Evolutionary conservation across 1,139 yeast genomes (phyloP).

Genomic region (Geotrichum carabidarum): DNA sequence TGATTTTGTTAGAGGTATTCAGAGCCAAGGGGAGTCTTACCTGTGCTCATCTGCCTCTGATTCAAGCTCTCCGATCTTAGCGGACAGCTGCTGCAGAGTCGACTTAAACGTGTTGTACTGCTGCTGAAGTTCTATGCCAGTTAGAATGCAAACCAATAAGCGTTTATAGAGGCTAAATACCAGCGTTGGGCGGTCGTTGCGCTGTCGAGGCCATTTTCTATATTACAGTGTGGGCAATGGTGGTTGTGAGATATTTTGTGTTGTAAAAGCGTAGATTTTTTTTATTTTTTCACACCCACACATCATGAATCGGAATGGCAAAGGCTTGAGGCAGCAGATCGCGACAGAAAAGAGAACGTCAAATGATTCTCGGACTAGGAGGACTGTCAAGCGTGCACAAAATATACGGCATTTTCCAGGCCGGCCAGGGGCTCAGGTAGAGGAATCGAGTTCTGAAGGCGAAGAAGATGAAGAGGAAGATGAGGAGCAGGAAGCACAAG

Average conservation of each 20-base stretch:
- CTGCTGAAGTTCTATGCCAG: constrained; percentile 36
- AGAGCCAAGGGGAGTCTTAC: constrained; percentile 19
- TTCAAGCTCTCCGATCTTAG: constrained; percentile 42
- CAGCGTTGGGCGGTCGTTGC: constrained; percentile 18
- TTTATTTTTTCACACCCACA: background rate
- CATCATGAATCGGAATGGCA: constrained; percentile 1
- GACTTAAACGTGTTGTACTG: constrained; percentile 42
- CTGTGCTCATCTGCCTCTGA: constrained; percentile 42
- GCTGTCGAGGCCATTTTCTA: constrained; percentile 1
- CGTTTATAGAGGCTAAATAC: constrained; percentile 4
- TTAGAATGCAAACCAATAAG: background rate
- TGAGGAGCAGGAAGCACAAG: constrained; percentile 25
- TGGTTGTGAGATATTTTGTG: constrained; percentile 2
- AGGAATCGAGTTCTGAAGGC: constrained; percentile 16
- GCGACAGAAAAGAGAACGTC: constrained; percentile 5
- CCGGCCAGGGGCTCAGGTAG: constrained; percentile 18
- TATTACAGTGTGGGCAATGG: background rate
- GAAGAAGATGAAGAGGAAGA: constrained; percentile 18
- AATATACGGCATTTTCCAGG: constrained; percentile 29
- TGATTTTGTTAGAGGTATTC: constrained; percentile 10
- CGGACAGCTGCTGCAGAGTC: constrained; percentile 36
- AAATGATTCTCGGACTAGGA: background rate
- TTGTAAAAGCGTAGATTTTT: background rate
- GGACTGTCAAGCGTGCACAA: background rate
- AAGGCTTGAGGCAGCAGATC: constrained; percentile 8